Base-by-base conservation (phyloP, 371 early-diverging fungal species). In the Blakeslea trispora region DNA sequence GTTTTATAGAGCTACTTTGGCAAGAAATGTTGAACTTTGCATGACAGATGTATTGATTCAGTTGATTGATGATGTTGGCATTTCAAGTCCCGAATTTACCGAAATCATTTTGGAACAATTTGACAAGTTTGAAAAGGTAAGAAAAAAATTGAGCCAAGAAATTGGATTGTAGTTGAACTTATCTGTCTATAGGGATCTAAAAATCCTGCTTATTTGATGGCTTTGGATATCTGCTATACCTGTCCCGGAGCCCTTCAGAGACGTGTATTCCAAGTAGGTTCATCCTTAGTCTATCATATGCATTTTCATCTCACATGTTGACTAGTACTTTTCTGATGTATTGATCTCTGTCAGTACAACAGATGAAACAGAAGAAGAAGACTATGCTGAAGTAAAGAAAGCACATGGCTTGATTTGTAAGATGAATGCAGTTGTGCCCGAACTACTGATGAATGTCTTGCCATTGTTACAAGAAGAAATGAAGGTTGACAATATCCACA, bases 401-500 rank as follows among this genome's bases (percentile, higher is more conserved):
- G 87, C 92, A 0, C 97, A 97, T 61, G 64, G 79, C 5, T 71
- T 93, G 28, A 91, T 96, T 43, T 71, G 89, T 35, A 90, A 92
- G 49, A 80, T 98, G 44, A 84, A 91, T 72, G 67, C 76, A 23
- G 71, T 81, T 2, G 82, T 88, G 0, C 94, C 95, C 0, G 84
- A 84, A 14, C 74, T 96, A 13, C 68, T 98, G 23, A 68, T 92
- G 24, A 94, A 87, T 53, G 97, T 97, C 1, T 82, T 98, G 28
- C 98, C 98, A n/a, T 90, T 91, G 61, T 72, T 98, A 28, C 96
- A 96, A 63, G 96, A 95, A 52, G 97, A 98, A 68, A 74, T 96
- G 68, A 81, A 81, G 61, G 87, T 89, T 15, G 94, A 94, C 44
- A 82, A 91, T 48, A 69, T 78, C 10, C 74, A 84, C n/a, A 76